These are phyloP conservation scores for Paraphaeosphaeria sporulosa DNA, from an alignment of 2,329 filamentous ascomycete species.

Conservation along the genomic window DNA sequence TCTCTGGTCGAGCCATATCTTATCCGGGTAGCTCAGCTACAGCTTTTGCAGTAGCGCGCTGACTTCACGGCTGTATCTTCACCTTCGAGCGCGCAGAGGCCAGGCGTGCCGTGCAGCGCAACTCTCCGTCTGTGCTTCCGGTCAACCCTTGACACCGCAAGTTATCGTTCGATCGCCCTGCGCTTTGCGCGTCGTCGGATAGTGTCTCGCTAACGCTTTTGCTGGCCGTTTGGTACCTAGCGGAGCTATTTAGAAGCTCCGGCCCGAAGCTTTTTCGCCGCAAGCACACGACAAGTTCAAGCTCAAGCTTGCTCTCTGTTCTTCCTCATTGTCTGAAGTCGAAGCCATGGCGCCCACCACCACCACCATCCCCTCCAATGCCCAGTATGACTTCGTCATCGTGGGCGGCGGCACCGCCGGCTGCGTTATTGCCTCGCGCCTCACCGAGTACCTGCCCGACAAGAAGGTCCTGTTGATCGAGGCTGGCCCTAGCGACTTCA, in stretches of 20 bases:
- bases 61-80: background rate
- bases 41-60: constrained; percentile 32
- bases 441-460: constrained; percentile 83
- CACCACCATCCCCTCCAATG: constrained; percentile 68
- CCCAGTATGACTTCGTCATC: constrained; percentile 80
- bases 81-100: background rate
- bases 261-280: constrained; percentile 1
- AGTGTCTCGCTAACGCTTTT: constrained; percentile 6
- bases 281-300: constrained; percentile 2
- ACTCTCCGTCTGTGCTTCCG: constrained; percentile 6
- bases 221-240: constrained; percentile 1
- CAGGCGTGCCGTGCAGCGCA: background rate
- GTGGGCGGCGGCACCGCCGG: constrained; percentile 87
- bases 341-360: constrained; percentile 62
- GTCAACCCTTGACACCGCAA: background rate
- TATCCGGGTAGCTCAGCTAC: constrained; percentile 39
- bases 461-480: constrained; percentile 85
- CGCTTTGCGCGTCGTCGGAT: constrained; percentile 10
- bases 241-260: constrained; percentile 17
- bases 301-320: constrained; percentile 1
- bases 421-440: constrained; percentile 81
- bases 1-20: constrained; percentile 30
- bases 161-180: constrained; percentile 4
- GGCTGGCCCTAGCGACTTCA: constrained; percentile 87
- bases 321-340: constrained; percentile 3